These are phyloP conservation scores for Citeromyces nyonsensis DNA, from an alignment of 805 yeast species.

Conservation along the genomic window DNA sequence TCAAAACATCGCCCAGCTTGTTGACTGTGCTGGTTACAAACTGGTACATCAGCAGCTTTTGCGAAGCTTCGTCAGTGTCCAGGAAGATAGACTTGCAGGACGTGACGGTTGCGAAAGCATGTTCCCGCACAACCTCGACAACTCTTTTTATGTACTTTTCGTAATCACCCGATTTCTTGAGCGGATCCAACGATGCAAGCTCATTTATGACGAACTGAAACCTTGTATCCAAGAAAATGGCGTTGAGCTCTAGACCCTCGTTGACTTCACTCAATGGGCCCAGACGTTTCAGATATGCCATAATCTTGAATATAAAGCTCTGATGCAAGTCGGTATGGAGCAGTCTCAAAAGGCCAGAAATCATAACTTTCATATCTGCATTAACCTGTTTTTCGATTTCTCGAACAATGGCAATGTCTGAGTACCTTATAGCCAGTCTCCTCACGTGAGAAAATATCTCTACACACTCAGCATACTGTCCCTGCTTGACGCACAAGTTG, in stretches of 20 bases:
- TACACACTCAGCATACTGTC: constrained; percentile 80
- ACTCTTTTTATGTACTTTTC: constrained; percentile 61
- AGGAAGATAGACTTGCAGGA: constrained; percentile 48
- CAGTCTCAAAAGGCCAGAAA: constrained; percentile 49
- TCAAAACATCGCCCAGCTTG: constrained; percentile 15
- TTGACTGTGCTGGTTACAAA: constrained; percentile 18
- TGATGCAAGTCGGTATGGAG: constrained; percentile 67
- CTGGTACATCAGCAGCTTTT: constrained; percentile 17
- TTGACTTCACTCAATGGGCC: constrained; percentile 23
- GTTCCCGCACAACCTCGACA: constrained; percentile 77
- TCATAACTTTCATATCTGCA: constrained; percentile 42
- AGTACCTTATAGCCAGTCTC: constrained; percentile 55
- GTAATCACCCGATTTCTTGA: constrained; percentile 30
- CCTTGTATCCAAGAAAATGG: constrained; percentile 53
- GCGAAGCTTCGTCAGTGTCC: constrained; percentile 6
- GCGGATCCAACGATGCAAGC: constrained; percentile 37
- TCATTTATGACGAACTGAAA: constrained; percentile 52
- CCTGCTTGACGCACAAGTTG: constrained; percentile 70
- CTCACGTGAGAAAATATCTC: constrained; percentile 67
- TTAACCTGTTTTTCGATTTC: constrained; percentile 35
- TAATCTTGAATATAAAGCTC: constrained; percentile 62
- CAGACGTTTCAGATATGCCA: constrained; percentile 60
- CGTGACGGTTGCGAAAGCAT: constrained; percentile 57
- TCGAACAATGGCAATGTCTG: constrained; percentile 35
- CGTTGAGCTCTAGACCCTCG: constrained; percentile 21